phyloP scores from a whole-genome alignment of 768 basidiomycete species.

The Russula dissimulans region DNA sequence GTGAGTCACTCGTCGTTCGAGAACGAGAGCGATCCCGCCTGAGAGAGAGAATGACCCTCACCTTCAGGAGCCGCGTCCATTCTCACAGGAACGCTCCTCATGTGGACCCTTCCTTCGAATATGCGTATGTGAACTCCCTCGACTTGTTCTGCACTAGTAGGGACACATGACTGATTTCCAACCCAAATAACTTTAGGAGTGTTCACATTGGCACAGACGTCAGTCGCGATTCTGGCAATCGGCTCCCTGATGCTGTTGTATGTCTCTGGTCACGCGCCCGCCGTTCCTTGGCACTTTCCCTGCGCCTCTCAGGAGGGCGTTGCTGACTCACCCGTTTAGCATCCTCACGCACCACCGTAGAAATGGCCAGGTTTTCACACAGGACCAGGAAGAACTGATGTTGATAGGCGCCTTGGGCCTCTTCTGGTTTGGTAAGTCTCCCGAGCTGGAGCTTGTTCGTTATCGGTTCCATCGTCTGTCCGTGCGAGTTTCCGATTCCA shows the following conservation, averaged over 20 bases:
- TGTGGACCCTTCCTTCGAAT: slow-evolving; percentile 38
- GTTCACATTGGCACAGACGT: slow-evolving; percentile 46
- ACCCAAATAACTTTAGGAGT: slow-evolving; percentile 21
- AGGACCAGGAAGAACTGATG: slow-evolving; percentile 64
- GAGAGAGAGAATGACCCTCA: neutral
- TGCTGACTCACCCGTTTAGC: neutral
- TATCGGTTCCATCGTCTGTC: too few relatives aligned
- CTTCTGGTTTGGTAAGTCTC: slow-evolving; percentile 61
- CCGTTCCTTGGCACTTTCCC: neutral
- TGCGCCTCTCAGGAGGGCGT: slow-evolving; percentile 34
- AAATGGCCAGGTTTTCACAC: slow-evolving; percentile 53
- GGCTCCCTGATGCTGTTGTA: slow-evolving; percentile 58
- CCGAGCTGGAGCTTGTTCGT: too few relatives aligned
- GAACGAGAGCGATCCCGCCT: too few relatives aligned
- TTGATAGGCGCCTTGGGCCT: slow-evolving; percentile 64
- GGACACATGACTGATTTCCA: slow-evolving; percentile 3
- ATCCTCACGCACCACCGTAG: slow-evolving; percentile 50
- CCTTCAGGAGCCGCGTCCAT: slow-evolving; percentile 5
- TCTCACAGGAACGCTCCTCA: slow-evolving; percentile 10
- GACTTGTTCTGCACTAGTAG: neutral
- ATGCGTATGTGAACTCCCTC: slow-evolving; percentile 14
- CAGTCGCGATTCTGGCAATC: slow-evolving; percentile 60
- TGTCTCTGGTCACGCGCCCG: slow-evolving; percentile 24
- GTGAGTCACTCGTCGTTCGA: slow-evolving; percentile 2
- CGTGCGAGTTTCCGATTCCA: too few relatives aligned